These are phyloP conservation scores for Sporothrix protearum DNA, from an alignment of 2,329 filamentous ascomycete species.

Conservation along the genomic window DNA sequence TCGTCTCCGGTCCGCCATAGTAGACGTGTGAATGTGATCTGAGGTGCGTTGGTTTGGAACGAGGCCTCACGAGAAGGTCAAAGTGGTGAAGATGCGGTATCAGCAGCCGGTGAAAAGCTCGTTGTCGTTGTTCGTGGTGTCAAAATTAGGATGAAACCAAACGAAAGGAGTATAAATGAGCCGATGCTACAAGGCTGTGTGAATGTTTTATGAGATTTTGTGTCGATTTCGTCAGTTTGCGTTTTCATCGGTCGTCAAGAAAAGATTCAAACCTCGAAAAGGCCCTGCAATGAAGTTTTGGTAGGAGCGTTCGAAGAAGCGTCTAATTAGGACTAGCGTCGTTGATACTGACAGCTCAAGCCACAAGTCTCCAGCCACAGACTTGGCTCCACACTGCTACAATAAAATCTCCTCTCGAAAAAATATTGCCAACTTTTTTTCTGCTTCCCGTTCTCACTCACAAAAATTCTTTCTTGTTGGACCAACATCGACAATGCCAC, in stretches of 20 bases:
- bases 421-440: constrained; percentile 13
- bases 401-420: constrained; percentile 21
- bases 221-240: neutral
- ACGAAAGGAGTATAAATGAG: too few species aligned
- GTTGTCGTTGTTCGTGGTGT: too few species aligned
- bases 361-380: constrained; percentile 19
- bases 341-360: neutral
- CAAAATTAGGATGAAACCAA: too few species aligned
- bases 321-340: neutral
- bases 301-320: neutral
- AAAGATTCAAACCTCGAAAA: neutral
- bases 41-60: neutral
- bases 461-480: constrained; percentile 16
- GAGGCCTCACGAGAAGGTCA: neutral
- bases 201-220: neutral
- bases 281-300: constrained; percentile 16
- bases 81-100: neutral
- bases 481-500: constrained; percentile 6
- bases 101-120: neutral
- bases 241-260: neutral
- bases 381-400: constrained; percentile 1
- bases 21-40: neutral
- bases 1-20: constrained; percentile 79
- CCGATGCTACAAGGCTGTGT: too few species aligned
- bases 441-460: constrained; percentile 2